These are phyloP conservation scores for Arachnopeziza araneosa DNA, from an alignment of 2,329 filamentous ascomycete species.

Conservation along the genomic window DNA sequence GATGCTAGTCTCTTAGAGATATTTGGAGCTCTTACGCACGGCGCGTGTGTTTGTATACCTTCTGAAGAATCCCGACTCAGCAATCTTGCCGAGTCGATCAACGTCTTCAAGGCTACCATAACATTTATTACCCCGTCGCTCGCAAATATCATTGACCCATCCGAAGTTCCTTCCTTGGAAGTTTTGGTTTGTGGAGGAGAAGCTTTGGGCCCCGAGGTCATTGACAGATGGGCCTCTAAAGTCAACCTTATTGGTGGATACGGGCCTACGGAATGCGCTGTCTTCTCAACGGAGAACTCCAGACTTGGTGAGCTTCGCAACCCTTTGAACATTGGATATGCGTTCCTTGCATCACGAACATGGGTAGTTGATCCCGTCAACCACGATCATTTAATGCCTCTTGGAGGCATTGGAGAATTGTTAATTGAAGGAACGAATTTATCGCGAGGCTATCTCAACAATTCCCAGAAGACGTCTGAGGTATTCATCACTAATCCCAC, in stretches of 20 bases:
- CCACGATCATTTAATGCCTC: not conserved
- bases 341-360: not conserved
- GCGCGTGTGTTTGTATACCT: constrained; percentile 36
- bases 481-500: not conserved
- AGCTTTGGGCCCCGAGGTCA: constrained; percentile 32
- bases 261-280: constrained; percentile 24
- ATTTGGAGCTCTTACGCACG: constrained; percentile 26
- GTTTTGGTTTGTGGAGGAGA: constrained; percentile 23
- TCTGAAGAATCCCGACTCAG: constrained; percentile 35
- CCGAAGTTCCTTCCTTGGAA: constrained; percentile 17
- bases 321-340: not conserved
- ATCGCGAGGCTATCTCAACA: not conserved
- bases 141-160: constrained; percentile 15
- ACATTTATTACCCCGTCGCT: constrained; percentile 27
- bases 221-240: constrained; percentile 32
- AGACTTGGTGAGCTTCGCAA: constrained; percentile 13
- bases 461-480: not conserved
- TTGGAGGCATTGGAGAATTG: not conserved
- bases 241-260: constrained; percentile 37
- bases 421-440: not conserved
- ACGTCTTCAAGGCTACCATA: constrained; percentile 14
- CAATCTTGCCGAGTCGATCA: constrained; percentile 29
- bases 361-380: constrained; percentile 33
- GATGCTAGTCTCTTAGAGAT: constrained; percentile 32
- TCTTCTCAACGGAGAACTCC: not conserved